These are phyloP conservation scores for Nakazawaea ambrosiae DNA, from an alignment of 805 yeast species.

Conservation along the genomic window DNA sequence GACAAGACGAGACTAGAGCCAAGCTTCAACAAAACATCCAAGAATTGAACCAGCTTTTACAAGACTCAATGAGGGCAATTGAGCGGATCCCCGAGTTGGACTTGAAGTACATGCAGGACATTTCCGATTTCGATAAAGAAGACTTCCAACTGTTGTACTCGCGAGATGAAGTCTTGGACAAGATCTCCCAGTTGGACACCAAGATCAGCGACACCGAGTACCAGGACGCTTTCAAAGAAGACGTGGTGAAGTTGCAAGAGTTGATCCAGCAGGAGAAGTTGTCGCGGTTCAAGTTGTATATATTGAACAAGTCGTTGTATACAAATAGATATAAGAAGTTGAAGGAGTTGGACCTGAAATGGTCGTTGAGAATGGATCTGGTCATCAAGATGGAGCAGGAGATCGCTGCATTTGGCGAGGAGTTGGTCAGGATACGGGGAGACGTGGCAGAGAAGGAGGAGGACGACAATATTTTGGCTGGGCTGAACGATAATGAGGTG, in stretches of 20 bases:
- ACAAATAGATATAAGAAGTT: conserved; percentile 7
- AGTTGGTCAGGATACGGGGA: background rate
- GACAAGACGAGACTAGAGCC: background rate
- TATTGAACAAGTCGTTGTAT: conserved; percentile 7
- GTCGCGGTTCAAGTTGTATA: conserved; percentile 9
- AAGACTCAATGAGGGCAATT: conserved; percentile 3
- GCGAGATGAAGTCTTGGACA: conserved; percentile 3
- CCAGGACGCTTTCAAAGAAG: conserved; percentile 1
- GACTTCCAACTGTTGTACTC: conserved; percentile 2
- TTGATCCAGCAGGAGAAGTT: conserved; percentile 9
- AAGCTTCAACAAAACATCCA: background rate
- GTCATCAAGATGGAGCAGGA: conserved; percentile 3
- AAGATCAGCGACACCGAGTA: background rate
- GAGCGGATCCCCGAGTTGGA: conserved; percentile 7
- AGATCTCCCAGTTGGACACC: conserved; percentile 1
- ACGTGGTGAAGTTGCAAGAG: background rate
- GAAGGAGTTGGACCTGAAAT: conserved; percentile 8
- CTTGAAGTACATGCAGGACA: background rate
- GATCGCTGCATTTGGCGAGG: background rate
- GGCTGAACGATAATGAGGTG: conserved; percentile 5
- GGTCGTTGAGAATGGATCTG: conserved; percentile 5
- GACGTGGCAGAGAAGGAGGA: conserved; percentile 2
- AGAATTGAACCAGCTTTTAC: conserved; percentile 4
- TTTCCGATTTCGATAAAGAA: conserved; percentile 2
- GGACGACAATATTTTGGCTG: conserved; percentile 7